These are phyloP conservation scores for Trichosporon ovoides DNA, from an alignment of 1,284 basidiomycete genomes.

Conservation along the genomic window DNA sequence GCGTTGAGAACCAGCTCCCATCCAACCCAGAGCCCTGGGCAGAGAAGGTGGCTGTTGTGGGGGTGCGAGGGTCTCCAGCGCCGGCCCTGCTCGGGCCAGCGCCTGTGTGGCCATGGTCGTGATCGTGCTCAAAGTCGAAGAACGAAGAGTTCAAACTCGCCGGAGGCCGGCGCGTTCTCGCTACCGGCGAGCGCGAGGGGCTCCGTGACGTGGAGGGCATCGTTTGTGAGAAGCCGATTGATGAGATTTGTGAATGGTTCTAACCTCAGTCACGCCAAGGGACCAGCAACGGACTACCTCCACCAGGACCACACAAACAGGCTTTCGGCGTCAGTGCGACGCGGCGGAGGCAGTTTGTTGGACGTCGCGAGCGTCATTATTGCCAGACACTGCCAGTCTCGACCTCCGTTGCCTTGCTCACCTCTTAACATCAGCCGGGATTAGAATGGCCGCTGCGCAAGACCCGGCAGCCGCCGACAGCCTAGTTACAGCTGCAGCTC, in stretches of 20 bases:
- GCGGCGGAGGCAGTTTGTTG: no score
- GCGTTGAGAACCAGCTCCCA: background rate
- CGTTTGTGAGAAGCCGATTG: background rate
- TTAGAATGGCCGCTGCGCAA: background rate
- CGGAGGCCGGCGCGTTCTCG: background rate
- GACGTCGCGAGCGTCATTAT: no score
- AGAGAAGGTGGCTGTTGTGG: background rate
- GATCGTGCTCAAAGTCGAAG: background rate
- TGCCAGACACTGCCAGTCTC: no score
- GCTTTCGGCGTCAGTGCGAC: background rate
- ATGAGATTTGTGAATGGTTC: background rate
- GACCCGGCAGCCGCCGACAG: background rate
- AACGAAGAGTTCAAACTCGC: background rate
- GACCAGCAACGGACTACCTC: background rate
- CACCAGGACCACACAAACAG: slow-evolving; percentile 6
- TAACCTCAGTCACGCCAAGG: background rate
- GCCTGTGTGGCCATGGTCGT: background rate
- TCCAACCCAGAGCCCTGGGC: background rate
- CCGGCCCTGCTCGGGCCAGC: background rate
- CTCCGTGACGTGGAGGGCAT: background rate
- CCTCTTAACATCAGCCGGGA: no score
- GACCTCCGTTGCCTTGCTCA: no score
- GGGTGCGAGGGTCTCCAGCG: background rate
- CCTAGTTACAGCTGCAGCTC: background rate
- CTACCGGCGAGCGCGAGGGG: background rate